These are phyloP conservation scores for Paracoccidioides brasiliensis DNA, from an alignment of 2,329 filamentous ascomycete species.

Conservation along the genomic window DNA sequence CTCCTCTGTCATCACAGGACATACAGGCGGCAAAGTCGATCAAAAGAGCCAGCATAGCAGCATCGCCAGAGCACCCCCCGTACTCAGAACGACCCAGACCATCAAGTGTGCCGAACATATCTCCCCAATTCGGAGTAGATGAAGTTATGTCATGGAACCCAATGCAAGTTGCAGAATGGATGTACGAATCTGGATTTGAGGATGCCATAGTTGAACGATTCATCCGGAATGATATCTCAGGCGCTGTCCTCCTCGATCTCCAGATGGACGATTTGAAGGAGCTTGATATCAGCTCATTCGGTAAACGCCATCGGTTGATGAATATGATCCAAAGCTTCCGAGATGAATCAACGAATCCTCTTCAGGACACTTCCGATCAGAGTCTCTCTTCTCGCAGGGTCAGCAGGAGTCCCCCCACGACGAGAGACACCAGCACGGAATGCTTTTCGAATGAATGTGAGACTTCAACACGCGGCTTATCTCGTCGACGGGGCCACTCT, in stretches of 20 bases:
- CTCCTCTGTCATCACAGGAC: conserved; percentile 10
- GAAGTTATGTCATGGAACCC: conserved; percentile 22
- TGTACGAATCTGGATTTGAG: conserved; percentile 74
- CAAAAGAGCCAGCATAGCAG: background rate
- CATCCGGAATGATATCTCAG: conserved; percentile 82
- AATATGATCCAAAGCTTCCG: conserved; percentile 43
- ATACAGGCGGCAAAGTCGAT: conserved; percentile 33
- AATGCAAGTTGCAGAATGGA: conserved; percentile 47
- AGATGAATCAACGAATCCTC: conserved; percentile 11
- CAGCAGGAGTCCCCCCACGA: background rate
- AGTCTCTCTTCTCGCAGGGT: conserved; percentile 15
- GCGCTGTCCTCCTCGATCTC: conserved; percentile 73
- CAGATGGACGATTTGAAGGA: conserved; percentile 70
- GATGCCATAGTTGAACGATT: conserved; percentile 67
- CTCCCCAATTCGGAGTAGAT: conserved; percentile 17
- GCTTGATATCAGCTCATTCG: conserved; percentile 49
- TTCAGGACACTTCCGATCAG: conserved; percentile 7
- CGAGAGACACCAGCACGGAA: background rate
- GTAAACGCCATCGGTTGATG: conserved; percentile 50
- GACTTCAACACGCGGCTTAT: conserved; percentile 5
- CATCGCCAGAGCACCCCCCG: conserved; percentile 1
- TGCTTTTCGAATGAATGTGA: conserved; percentile 22
- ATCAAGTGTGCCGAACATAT: conserved; percentile 30
- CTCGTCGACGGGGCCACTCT: conserved; percentile 15
- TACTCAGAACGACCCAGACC: conserved; percentile 38